These are phyloP conservation scores for Trypanosomatidae sp. DNA, from an alignment of 208 protist species.

Conservation along the genomic window DNA sequence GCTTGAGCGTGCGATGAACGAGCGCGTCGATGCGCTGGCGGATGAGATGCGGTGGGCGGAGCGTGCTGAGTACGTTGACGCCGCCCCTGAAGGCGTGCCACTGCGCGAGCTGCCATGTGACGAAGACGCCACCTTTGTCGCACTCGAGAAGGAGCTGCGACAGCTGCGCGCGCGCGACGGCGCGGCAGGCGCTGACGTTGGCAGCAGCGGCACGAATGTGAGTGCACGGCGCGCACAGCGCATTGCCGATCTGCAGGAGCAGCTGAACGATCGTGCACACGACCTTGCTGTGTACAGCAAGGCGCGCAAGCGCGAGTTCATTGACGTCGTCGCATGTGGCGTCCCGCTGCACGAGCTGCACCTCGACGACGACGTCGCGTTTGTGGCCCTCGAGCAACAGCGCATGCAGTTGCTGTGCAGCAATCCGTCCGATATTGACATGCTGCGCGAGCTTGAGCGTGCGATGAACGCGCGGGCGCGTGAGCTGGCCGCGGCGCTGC, in stretches of 20 bases:
- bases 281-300: slow-evolving; percentile 12
- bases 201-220: neutral
- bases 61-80: slow-evolving; percentile 43
- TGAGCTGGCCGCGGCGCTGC: slow-evolving; percentile 40
- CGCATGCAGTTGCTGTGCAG: slow-evolving; percentile 3
- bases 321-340: slow-evolving; percentile 8
- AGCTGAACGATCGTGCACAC: slow-evolving; percentile 33
- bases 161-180: slow-evolving; percentile 50
- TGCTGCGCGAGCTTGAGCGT: slow-evolving; percentile 45
- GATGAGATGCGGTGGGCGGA: slow-evolving; percentile 20
- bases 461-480: slow-evolving; percentile 47
- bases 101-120: slow-evolving; percentile 38
- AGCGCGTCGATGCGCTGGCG: slow-evolving; percentile 37
- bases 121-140: slow-evolving; percentile 39
- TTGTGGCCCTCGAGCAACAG: slow-evolving; percentile 9
- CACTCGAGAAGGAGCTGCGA: slow-evolving; percentile 39
- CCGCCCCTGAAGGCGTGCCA: slow-evolving; percentile 41
- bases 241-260: slow-evolving; percentile 30
- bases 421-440: slow-evolving; percentile 10
- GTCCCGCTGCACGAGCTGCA: slow-evolving; percentile 16
- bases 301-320: slow-evolving; percentile 5
- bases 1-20: slow-evolving; percentile 52
- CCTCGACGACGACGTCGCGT: slow-evolving; percentile 19
- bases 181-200: slow-evolving; percentile 19
- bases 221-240: too few relatives aligned